A percentile compares a stretch with the other conserved stretches of the same genome.
These are phyloP conservation scores for Rachicladosporium sp. DNA, from an alignment of 2,329 filamentous ascomycete genomes.

Conservation along the genomic window DNA sequence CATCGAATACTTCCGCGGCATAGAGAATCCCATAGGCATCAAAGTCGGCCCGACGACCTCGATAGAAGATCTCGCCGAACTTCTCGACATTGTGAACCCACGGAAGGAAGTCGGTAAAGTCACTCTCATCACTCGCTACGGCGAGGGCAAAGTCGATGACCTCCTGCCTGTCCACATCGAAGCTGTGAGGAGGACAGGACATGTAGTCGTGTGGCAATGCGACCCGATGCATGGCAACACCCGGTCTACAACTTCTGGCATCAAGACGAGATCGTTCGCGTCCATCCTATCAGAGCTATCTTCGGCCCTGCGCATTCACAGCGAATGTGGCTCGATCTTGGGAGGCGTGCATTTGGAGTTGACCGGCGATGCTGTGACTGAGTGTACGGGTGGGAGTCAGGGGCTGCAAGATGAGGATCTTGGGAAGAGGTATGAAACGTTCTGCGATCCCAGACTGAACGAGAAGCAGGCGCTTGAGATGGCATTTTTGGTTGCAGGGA, in stretches of 20 bases:
- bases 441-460: slow-evolving; percentile 89
- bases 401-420: slow-evolving; percentile 79
- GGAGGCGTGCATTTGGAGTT: slow-evolving; percentile 92
- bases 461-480: slow-evolving; percentile 96
- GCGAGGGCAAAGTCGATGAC: slow-evolving; percentile 59
- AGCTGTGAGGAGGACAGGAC: slow-evolving; percentile 68
- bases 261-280: slow-evolving; percentile 87
- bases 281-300: slow-evolving; percentile 82
- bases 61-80: slow-evolving; percentile 57
- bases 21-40: slow-evolving; percentile 90
- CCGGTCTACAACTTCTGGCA: slow-evolving; percentile 53
- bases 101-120: slow-evolving; percentile 75
- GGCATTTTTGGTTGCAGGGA: slow-evolving; percentile 79
- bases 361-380: slow-evolving; percentile 90
- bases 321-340: slow-evolving; percentile 69
- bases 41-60: slow-evolving; percentile 88
- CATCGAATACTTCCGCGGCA: slow-evolving; percentile 93
- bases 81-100: slow-evolving; percentile 82
- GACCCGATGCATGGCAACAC: slow-evolving; percentile 94
- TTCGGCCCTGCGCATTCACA: slow-evolving; percentile 73
- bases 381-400: slow-evolving; percentile 85
- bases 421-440: slow-evolving; percentile 83
- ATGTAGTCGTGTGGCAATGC: slow-evolving; percentile 86
- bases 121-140: slow-evolving; percentile 91
- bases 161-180: slow-evolving; percentile 78